Conservation (phyloP, 2,329 filamentous ascomycete species). For the Parascedosporium putredinis region DNA sequence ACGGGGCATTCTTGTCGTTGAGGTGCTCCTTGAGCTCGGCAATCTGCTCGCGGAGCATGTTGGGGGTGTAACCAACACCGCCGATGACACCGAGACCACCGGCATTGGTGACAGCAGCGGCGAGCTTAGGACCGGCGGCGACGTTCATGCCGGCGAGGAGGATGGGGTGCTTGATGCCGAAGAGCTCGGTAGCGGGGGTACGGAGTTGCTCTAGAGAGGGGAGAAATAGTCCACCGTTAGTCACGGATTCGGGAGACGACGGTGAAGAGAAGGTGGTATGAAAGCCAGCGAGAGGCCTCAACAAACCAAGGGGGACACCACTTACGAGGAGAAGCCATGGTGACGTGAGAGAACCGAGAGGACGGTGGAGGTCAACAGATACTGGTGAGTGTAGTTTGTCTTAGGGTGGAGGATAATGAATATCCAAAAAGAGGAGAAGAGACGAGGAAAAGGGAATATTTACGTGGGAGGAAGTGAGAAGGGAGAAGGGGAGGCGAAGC, state of each 20-base stretch:
- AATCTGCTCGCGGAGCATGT: constrained; percentile 94
- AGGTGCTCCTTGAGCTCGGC: constrained; percentile 85
- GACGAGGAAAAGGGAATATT: background rate
- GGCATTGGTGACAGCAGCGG: constrained; percentile 92
- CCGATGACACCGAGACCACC: constrained; percentile 95
- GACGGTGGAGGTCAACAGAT: no score
- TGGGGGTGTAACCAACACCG: constrained; percentile 89
- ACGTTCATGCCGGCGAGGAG: constrained; percentile 99
- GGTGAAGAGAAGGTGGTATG: constrained; percentile 2
- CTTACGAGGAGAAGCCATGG: constrained; percentile 75
- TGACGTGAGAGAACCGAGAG: no score
- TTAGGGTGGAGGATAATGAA: background rate
- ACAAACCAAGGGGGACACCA: no score
- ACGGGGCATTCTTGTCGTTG: constrained; percentile 83
- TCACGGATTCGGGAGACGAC: no score
- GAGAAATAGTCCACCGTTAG: constrained; percentile 14
- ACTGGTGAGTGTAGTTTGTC: no score
- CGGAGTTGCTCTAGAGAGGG: constrained; percentile 64
- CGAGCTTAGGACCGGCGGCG: constrained; percentile 89
- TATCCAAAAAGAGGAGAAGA: background rate
- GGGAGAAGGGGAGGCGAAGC: background rate
- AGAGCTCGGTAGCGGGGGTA: constrained; percentile 86
- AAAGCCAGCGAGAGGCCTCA: no score
- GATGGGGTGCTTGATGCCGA: constrained; percentile 95
- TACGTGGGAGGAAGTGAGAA: background rate